Evolutionary conservation across 2,329 filamentous ascomycete genomes (phyloP).

Genomic region (Westerdykella ornata): DNA sequence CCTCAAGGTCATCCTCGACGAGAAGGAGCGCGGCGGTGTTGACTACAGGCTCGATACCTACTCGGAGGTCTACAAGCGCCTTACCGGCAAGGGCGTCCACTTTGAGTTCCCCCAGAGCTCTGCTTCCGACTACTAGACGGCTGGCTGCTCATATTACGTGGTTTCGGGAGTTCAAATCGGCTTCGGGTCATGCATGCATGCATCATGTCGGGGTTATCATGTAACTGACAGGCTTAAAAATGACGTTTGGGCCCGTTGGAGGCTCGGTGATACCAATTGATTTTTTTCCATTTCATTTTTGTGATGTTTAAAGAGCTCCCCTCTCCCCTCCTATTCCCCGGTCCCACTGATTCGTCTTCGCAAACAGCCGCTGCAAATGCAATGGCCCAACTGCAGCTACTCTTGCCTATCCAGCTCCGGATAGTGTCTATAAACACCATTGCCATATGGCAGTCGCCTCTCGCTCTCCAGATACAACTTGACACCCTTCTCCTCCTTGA

Average conservation of each 20-base stretch:
- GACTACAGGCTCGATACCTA: constrained; percentile 99
- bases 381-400: too few species aligned
- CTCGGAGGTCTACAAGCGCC: constrained; percentile 96
- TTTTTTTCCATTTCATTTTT: constrained; percentile 11
- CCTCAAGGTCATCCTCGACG: constrained; percentile 97
- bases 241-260: constrained; percentile 27
- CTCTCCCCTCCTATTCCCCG: not conserved
- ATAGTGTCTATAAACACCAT: constrained; percentile 67
- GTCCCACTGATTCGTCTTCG: too few species aligned
- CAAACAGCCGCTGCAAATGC: not conserved
- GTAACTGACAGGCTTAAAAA: constrained; percentile 35
- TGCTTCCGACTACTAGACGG: constrained; percentile 69
- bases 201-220: constrained; percentile 21
- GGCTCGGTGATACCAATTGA: constrained; percentile 19
- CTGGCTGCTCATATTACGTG: constrained; percentile 24
- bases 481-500: constrained; percentile 58
- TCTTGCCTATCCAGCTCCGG: constrained; percentile 59
- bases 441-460: constrained; percentile 54
- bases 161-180: constrained; percentile 29
- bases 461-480: constrained; percentile 63
- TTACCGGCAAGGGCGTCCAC: constrained; percentile 92
- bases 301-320: not conserved
- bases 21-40: constrained; percentile 99
- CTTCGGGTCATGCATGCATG: constrained; percentile 36
- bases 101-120: constrained; percentile 96